A percentile compares a stretch with the other conserved stretches of the same genome.
phyloP scores from a whole-genome alignment of 176 grass and related monocot species.

The Zoysia japonica region DNA sequence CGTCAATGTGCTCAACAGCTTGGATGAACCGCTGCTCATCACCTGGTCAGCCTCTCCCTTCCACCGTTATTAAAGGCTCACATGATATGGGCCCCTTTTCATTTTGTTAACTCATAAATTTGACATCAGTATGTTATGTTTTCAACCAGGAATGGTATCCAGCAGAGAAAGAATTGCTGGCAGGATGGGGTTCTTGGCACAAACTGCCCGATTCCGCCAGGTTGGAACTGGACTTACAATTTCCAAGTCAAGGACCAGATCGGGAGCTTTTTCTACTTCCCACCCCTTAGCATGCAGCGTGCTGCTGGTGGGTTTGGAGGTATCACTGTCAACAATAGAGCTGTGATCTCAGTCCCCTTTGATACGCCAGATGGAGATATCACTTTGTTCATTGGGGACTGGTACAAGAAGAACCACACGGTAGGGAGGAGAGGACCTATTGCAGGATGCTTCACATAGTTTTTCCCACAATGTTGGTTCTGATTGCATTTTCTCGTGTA shows the following conservation, averaged over 20 bases:
- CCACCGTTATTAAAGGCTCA: too few species aligned
- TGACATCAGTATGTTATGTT: not conserved
- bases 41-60: slow-evolving; percentile 50
- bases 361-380: slow-evolving; percentile 57
- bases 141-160: slow-evolving; percentile 70
- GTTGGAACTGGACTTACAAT: slow-evolving; percentile 85
- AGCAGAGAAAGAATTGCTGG: slow-evolving; percentile 71
- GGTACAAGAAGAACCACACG: slow-evolving; percentile 83
- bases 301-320: slow-evolving; percentile 68
- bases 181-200: slow-evolving; percentile 74
- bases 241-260: slow-evolving; percentile 92
- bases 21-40: slow-evolving; percentile 84
- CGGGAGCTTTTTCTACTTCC: slow-evolving; percentile 71
- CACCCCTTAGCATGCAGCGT: slow-evolving; percentile 62
- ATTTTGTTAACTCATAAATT: too few species aligned
- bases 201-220: slow-evolving; percentile 69
- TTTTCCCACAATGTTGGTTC: not conserved
- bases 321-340: slow-evolving; percentile 67
- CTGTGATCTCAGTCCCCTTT: slow-evolving; percentile 63
- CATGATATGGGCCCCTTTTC: too few species aligned
- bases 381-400: slow-evolving; percentile 74
- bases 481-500: slow-evolving; percentile 24
- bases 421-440: slow-evolving; percentile 1
- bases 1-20: slow-evolving; percentile 83
- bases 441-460: not conserved